phyloP scores from a whole-genome alignment of 2,329 filamentous ascomycete genomes.

The Aspergillus amoenus region DNA sequence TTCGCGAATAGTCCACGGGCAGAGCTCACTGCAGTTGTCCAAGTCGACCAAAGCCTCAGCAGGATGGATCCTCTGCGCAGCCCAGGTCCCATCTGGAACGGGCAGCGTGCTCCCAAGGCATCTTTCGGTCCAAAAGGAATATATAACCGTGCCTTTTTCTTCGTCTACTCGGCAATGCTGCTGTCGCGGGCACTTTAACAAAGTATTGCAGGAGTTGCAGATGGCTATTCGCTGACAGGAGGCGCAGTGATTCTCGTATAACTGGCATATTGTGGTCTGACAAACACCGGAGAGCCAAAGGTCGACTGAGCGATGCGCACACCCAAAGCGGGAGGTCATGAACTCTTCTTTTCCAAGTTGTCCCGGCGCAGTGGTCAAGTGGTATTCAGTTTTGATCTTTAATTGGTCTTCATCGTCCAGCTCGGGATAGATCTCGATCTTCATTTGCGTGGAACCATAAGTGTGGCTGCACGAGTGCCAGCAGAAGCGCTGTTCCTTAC shows the following conservation, averaged over 20 bases:
- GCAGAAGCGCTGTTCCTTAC: constrained; percentile 32
- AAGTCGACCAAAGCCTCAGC: constrained; percentile 33
- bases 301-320: constrained; percentile 40
- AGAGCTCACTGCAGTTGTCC: constrained; percentile 40
- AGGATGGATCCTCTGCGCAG: constrained; percentile 37
- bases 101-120: constrained; percentile 29
- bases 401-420: constrained; percentile 33
- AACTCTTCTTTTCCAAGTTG: constrained; percentile 39
- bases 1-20: constrained; percentile 41
- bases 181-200: constrained; percentile 36
- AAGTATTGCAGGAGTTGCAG: constrained; percentile 36
- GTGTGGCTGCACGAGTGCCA: constrained; percentile 39
- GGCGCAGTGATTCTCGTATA: constrained; percentile 33
- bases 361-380: constrained; percentile 32
- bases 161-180: constrained; percentile 28
- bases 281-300: constrained; percentile 41
- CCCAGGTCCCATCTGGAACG: constrained; percentile 34
- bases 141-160: constrained; percentile 28
- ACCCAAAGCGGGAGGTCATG: constrained; percentile 42
- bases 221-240: constrained; percentile 37
- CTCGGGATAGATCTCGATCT: constrained; percentile 37
- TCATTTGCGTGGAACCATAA: constrained; percentile 36
- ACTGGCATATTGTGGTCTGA: constrained; percentile 37
- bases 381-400: constrained; percentile 38
- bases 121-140: constrained; percentile 38